A percentile compares a stretch with the other conserved stretches of the same genome.
phyloP scores from a whole-genome alignment of 2,329 filamentous ascomycete genomes.

The Aschersonia sp. region DNA sequence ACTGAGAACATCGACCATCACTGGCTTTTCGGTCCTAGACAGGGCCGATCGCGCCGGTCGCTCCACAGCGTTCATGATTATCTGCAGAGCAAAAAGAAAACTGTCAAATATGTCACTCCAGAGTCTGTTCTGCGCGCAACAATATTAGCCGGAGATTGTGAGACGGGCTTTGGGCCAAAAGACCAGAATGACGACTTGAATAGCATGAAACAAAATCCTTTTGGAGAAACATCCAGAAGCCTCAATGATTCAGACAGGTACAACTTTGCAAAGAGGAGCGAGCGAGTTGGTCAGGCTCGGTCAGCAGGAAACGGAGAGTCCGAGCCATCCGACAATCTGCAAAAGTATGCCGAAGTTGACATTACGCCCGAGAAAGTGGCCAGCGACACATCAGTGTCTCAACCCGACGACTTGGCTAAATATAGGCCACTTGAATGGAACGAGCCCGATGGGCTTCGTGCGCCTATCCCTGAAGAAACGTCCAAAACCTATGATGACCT shows the following conservation, averaged over 20 bases:
- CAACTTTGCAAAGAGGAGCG: no score
- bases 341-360: slow-evolving; percentile 18
- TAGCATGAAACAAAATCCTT: no score
- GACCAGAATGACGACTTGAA: slow-evolving; percentile 10
- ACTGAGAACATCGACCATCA: slow-evolving; percentile 25
- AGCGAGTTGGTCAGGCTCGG: no score
- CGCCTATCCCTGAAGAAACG: slow-evolving; percentile 17
- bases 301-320: not conserved
- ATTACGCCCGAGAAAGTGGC: slow-evolving; percentile 12
- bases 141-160: not conserved
- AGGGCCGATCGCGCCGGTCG: slow-evolving; percentile 3
- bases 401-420: slow-evolving; percentile 24
- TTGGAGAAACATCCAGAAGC: no score
- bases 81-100: not conserved
- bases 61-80: slow-evolving; percentile 19
- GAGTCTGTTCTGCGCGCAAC: not conserved
- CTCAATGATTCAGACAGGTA: no score
- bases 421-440: slow-evolving; percentile 23
- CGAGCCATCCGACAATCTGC: slow-evolving; percentile 19
- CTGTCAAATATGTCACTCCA: not conserved
- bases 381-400: slow-evolving; percentile 9
- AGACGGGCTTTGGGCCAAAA: slow-evolving; percentile 13
- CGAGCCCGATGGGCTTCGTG: slow-evolving; percentile 23
- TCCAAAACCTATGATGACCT: slow-evolving; percentile 25
- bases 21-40: slow-evolving; percentile 20